Evolutionary conservation across 2,329 filamentous ascomycete genomes (phyloP).

Genomic region (Thelonectria olida): DNA sequence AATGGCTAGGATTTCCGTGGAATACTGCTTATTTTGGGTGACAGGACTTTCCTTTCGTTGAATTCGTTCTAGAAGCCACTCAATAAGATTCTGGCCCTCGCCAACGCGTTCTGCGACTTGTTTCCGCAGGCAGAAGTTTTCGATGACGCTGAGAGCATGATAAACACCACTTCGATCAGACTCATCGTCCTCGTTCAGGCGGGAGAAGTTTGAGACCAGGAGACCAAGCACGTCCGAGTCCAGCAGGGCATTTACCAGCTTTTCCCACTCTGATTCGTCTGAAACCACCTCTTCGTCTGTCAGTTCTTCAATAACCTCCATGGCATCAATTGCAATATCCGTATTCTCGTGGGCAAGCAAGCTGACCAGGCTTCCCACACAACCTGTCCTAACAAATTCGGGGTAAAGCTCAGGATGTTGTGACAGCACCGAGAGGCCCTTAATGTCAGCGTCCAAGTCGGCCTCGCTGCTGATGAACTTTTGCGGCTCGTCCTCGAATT

Average conservation of each 20-base stretch:
- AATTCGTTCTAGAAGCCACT: slow-evolving; percentile 82
- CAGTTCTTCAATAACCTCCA: slow-evolving; percentile 89
- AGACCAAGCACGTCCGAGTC: slow-evolving; percentile 78
- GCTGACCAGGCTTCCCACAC: slow-evolving; percentile 77
- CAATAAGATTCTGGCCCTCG: slow-evolving; percentile 71
- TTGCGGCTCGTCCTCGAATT: slow-evolving; percentile 80
- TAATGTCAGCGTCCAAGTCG: slow-evolving; percentile 89
- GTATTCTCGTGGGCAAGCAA: slow-evolving; percentile 95
- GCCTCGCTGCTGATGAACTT: slow-evolving; percentile 89
- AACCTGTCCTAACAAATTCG: slow-evolving; percentile 81
- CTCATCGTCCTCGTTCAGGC: slow-evolving; percentile 78
- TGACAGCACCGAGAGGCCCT: slow-evolving; percentile 83
- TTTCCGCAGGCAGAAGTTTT: slow-evolving; percentile 82
- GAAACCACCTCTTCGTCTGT: slow-evolving; percentile 93
- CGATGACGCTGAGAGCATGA: slow-evolving; percentile 81
- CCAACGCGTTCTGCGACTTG: slow-evolving; percentile 77
- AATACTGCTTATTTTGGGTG: slow-evolving; percentile 93
- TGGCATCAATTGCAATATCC: slow-evolving; percentile 90
- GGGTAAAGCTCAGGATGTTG: slow-evolving; percentile 86
- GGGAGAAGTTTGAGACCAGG: slow-evolving; percentile 78
- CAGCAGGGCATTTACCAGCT: slow-evolving; percentile 72
- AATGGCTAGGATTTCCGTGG: slow-evolving; percentile 90
- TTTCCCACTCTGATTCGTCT: slow-evolving; percentile 82
- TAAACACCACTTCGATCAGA: slow-evolving; percentile 88
- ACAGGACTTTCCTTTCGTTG: slow-evolving; percentile 74